These are phyloP conservation scores for Lyophyllum atratum DNA, from an alignment of 768 basidiomycete species.

Conservation along the genomic window DNA sequence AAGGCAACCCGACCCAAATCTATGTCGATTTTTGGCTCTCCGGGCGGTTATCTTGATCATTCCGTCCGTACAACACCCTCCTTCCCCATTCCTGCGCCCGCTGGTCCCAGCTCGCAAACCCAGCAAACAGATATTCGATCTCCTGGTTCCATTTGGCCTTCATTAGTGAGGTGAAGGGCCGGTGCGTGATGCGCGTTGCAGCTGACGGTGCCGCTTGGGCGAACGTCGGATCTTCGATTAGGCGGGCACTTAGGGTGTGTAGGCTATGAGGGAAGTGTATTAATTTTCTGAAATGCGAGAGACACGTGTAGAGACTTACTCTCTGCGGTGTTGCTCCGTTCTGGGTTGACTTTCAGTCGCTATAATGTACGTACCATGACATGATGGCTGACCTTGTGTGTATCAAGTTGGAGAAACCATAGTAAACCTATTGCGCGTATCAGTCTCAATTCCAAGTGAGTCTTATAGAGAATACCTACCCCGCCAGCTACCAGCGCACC, in stretches of 20 bases:
- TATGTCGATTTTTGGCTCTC: not conserved
- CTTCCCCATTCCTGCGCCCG: constrained; percentile 48
- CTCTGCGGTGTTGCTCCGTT: constrained; percentile 54
- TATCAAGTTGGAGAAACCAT: constrained; percentile 70
- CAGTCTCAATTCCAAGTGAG: not conserved
- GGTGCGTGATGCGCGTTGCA: constrained; percentile 48
- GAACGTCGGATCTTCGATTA: constrained; percentile 48
- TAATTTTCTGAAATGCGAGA: not conserved
- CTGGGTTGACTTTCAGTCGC: constrained; percentile 30
- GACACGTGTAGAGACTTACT: constrained; percentile 40
- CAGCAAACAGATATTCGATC: constrained; percentile 44
- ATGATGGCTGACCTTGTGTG: constrained; percentile 44
- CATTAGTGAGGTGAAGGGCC: constrained; percentile 48
- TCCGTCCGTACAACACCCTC: constrained; percentile 43
- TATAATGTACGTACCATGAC: not conserved
- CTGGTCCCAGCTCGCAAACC: constrained; percentile 47
- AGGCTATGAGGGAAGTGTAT: constrained; percentile 36
- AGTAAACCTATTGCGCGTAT: constrained; percentile 53
- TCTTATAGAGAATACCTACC: constrained; percentile 35
- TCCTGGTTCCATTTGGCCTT: constrained; percentile 64
- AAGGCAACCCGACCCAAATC: not conserved
- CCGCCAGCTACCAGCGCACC: constrained; percentile 71
- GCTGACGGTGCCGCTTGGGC: constrained; percentile 56
- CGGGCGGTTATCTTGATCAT: not conserved
- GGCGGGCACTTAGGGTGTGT: constrained; percentile 48